These are phyloP conservation scores for Pelargonium australe DNA, from an alignment of 441 rosid genomes.

Conservation along the genomic window DNA sequence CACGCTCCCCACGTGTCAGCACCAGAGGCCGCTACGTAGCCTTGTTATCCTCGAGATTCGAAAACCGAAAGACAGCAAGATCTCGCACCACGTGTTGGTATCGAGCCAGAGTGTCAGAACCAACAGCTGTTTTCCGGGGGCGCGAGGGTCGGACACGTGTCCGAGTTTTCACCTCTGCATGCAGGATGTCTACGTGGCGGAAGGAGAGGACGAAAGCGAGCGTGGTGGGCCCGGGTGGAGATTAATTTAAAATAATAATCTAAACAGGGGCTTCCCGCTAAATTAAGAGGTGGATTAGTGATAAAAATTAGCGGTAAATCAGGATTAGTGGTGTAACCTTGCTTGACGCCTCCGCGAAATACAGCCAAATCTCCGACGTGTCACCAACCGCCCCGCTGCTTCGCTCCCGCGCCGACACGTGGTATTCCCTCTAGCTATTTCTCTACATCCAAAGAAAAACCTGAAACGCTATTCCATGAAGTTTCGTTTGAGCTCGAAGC, in stretches of 20 bases:
- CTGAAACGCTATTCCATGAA: conserved; percentile 9
- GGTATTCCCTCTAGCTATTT: conserved; percentile 13
- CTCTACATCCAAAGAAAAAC: conserved; percentile 11
- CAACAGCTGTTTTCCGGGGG: background rate
- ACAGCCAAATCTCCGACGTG: conserved; percentile 26
- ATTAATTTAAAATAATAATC: background rate
- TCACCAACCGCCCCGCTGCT: conserved; percentile 18
- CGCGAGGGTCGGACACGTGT: conserved; percentile 16
- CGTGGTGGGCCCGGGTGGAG: background rate
- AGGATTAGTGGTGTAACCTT: conserved; percentile 26
- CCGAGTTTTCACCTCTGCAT: background rate
- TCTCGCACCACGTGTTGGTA: conserved; percentile 23
- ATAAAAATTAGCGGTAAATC: conserved; percentile 27
- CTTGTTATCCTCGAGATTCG: background rate
- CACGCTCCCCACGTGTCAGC: background rate
- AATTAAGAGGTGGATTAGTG: conserved; percentile 11
- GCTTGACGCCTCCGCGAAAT: conserved; percentile 24
- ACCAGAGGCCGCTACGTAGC: background rate
- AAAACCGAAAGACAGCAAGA: conserved; percentile 11
- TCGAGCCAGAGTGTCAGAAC: background rate
- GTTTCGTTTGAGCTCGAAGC: conserved; percentile 12
- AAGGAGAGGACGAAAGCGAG: background rate
- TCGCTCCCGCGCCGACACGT: conserved; percentile 34
- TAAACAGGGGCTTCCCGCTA: conserved; percentile 21
- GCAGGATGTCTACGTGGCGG: conserved; percentile 22